Conservation (phyloP, 495 filamentous ascomycete genomes). For the Halenospora varia region DNA sequence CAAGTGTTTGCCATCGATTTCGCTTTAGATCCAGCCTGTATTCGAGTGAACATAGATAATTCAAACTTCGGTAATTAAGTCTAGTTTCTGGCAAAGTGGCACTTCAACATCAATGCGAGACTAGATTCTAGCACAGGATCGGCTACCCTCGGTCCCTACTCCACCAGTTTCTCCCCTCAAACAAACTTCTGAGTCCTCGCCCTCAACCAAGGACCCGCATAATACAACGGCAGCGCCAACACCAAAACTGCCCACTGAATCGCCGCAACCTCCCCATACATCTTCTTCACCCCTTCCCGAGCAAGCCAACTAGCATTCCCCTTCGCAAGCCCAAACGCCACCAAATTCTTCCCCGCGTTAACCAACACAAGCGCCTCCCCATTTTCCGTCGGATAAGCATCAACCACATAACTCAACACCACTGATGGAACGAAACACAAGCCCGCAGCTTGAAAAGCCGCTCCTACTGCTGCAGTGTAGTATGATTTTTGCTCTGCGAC, state of each 20-base stretch:
- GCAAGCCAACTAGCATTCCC: constrained; percentile 30
- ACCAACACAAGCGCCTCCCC: constrained; percentile 37
- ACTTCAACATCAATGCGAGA: too few relatives aligned
- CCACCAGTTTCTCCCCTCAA: too few relatives aligned
- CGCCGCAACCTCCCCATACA: constrained; percentile 36
- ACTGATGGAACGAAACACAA: constrained; percentile 47
- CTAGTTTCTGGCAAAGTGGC: too few relatives aligned
- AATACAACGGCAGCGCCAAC: constrained; percentile 32
- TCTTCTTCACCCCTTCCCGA: constrained; percentile 31
- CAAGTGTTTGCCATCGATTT: too few relatives aligned
- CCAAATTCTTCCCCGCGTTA: constrained; percentile 39
- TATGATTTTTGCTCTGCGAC: constrained; percentile 45
- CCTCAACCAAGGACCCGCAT: constrained; percentile 30
- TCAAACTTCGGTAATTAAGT: too few relatives aligned
- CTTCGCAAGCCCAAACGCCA: constrained; percentile 35
- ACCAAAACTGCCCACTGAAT: constrained; percentile 35
- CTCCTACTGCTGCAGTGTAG: constrained; percentile 44
- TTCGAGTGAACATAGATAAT: too few relatives aligned
- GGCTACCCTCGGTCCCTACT: too few relatives aligned
- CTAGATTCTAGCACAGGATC: too few relatives aligned
- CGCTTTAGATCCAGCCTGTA: too few relatives aligned
- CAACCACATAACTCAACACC: constrained; percentile 50
- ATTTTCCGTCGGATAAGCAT: constrained; percentile 43
- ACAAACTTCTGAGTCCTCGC: constrained; percentile 16
- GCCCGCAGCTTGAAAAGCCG: constrained; percentile 47